Conservation (phyloP, 805 yeast species). For the Candida ovalis region DNA sequence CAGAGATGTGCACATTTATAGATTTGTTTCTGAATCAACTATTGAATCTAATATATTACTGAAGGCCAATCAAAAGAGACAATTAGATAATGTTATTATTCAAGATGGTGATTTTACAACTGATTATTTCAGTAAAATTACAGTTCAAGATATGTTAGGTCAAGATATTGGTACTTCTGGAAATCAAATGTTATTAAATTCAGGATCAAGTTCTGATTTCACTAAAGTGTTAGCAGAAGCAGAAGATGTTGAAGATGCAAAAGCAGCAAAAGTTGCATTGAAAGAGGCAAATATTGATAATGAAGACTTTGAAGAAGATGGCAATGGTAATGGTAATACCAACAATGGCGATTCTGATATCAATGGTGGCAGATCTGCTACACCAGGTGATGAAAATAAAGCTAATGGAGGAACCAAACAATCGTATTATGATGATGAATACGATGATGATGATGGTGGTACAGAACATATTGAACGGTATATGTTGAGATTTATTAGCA, state of each 20-base stretch:
- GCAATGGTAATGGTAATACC: constrained; percentile 26
- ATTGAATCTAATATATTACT: constrained; percentile 92
- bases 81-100: constrained; percentile 89
- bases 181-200: constrained; percentile 16
- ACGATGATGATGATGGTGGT: constrained; percentile 54
- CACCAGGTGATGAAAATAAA: constrained; percentile 19
- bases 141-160: constrained; percentile 82
- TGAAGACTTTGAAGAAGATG: constrained; percentile 70
- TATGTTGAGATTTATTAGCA: constrained; percentile 88
- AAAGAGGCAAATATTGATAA: constrained; percentile 79
- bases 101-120: constrained; percentile 99
- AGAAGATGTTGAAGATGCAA: constrained; percentile 88
- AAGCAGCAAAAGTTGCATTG: constrained; percentile 88
- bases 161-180: constrained; percentile 38
- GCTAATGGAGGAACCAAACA: constrained; percentile 20
- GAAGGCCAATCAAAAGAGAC: constrained; percentile 92
- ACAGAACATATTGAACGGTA: constrained; percentile 91
- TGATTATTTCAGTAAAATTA: constrained; percentile 84
- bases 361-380: constrained; percentile 9
- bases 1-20: constrained; percentile 93
- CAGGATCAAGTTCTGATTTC: constrained; percentile 26
- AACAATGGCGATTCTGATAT: constrained; percentile 29
- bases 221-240: constrained; percentile 71
- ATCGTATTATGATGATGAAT: constrained; percentile 22
- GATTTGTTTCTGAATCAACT: constrained; percentile 93